Percentiles rank a stretch among this genome's conserved stretches.
Evolutionary conservation across 2,329 filamentous ascomycete genomes (phyloP).

Genomic region (Sclerotinia glacialis): DNA sequence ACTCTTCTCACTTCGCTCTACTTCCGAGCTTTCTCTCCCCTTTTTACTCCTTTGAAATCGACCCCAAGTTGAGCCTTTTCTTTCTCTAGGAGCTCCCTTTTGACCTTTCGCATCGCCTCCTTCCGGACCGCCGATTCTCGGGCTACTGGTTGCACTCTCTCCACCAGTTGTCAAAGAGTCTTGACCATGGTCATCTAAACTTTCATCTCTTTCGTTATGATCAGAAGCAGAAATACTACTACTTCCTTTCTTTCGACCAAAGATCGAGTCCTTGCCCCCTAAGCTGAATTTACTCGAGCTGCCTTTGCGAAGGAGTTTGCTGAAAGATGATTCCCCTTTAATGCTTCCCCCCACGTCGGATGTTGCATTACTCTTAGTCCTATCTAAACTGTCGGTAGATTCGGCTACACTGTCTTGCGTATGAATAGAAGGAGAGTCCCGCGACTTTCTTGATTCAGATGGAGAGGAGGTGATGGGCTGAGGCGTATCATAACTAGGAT

Average conservation of each 20-base stretch:
- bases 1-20: slow-evolving; percentile 35
- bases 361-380: slow-evolving; percentile 54
- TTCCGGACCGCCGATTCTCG: slow-evolving; percentile 52
- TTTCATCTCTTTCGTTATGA: slow-evolving; percentile 55
- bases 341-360: slow-evolving; percentile 50
- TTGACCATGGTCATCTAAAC: slow-evolving; percentile 52
- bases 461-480: slow-evolving; percentile 45
- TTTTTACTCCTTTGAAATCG: slow-evolving; percentile 35
- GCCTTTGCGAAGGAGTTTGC: slow-evolving; percentile 61
- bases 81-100: slow-evolving; percentile 34
- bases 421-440: slow-evolving; percentile 56
- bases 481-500: slow-evolving; percentile 28
- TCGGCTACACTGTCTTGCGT: slow-evolving; percentile 59
- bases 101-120: slow-evolving; percentile 45
- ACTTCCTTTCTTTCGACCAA: slow-evolving; percentile 54
- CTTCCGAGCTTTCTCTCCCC: slow-evolving; percentile 36
- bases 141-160: slow-evolving; percentile 46
- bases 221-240: slow-evolving; percentile 55
- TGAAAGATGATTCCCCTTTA: slow-evolving; percentile 52
- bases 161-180: slow-evolving; percentile 42
- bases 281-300: slow-evolving; percentile 64
- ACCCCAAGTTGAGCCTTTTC: slow-evolving; percentile 36
- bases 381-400: slow-evolving; percentile 47
- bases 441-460: slow-evolving; percentile 52
- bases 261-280: slow-evolving; percentile 53